Conservation (phyloP, 345 rosid genomes). For the Citrus maxima region DNA sequence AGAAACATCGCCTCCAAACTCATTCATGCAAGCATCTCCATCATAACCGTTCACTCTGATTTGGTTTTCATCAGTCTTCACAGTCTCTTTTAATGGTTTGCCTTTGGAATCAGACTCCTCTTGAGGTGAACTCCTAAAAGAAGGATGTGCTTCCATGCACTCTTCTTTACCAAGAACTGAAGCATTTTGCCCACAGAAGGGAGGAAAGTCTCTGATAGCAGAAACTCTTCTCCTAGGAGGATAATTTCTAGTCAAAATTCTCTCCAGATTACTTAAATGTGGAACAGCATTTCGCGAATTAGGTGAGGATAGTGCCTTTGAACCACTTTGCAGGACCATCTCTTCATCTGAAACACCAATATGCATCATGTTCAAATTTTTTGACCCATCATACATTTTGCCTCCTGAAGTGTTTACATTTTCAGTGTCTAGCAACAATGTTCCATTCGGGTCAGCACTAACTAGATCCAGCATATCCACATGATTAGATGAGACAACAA, state of each 20-base stretch:
- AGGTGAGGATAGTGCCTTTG: not conserved
- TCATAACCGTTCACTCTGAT: slow-evolving; percentile 13
- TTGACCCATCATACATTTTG: slow-evolving; percentile 8
- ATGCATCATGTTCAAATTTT: slow-evolving; percentile 12
- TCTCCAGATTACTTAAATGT: slow-evolving; percentile 9
- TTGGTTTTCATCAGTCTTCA: slow-evolving; percentile 20
- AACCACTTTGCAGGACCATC: not conserved
- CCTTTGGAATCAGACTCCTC: slow-evolving; percentile 21
- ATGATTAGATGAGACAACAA: slow-evolving; percentile 1
- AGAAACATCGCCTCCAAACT: slow-evolving; percentile 4
- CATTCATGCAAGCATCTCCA: slow-evolving; percentile 15
- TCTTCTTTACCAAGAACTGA: slow-evolving; percentile 14
- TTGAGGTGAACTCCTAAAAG: slow-evolving; percentile 14
- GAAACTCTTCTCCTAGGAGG: slow-evolving; percentile 46
- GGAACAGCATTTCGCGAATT: not conserved
- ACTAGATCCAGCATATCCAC: slow-evolving; percentile 6
- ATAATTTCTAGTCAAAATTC: slow-evolving; percentile 24
- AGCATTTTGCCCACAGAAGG: slow-evolving; percentile 45
- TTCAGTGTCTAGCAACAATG: slow-evolving; percentile 10
- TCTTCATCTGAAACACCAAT: slow-evolving; percentile 12
- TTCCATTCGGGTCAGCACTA: not conserved
- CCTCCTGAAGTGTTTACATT: not conserved
- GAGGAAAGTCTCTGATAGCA: slow-evolving; percentile 55
- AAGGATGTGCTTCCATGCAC: slow-evolving; percentile 6
- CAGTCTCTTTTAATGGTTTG: slow-evolving; percentile 4